Evolutionary conservation across 768 basidiomycete species (phyloP), one percentile per base, ranked within the genome.

Genomic region (Termitomyces sp.): DNA sequence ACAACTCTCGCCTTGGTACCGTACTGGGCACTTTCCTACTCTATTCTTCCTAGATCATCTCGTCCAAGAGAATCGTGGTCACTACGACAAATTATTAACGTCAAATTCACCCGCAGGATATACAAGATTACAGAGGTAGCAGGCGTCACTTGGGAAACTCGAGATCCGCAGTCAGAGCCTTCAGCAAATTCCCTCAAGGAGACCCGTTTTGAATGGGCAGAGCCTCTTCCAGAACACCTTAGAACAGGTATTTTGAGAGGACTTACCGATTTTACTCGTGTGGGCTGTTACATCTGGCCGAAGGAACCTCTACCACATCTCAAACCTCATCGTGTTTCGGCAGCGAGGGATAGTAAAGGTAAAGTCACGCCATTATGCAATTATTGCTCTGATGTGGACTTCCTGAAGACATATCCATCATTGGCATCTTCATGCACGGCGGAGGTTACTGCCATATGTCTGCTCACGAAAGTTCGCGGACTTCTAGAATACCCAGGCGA

Each of bases 361-460:
- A 29, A 43, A 45, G 44, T 45, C 27, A 45, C 44, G 27, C 44
- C 45, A 46, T 31, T 9, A 45, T 46, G 10, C 17, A n/a, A n/a
- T 46, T 11, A 11, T 1, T 71, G 43, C 72, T 11, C 38, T 25
- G 32, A 38, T 29, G 12, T 65, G 16, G 66, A 73, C 54, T 59
- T 73, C 27, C 67, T 67, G 54, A 55, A 56, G 8, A 63, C 59
- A 17, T 64, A 62, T 72, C 74, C 5, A 43, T 79, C 34, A 70
- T 82, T 35, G 80, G 80, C 2, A 71, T 82, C 16, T 82, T 78
- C 67, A 71, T 82, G 66, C 82, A 83, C 50, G 81, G 82, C 21
- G 81, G 82, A 19, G 82, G 80, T 14, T 83, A 81, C 56, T 81
- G 78, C 60, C 82, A 83, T 59, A 81, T 82, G 79, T 82, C 81